Percentiles rank a stretch among this genome's conserved stretches.
phyloP scores from a whole-genome alignment of 345 rosid genomes.

The Odontarrhena argentea region DNA sequence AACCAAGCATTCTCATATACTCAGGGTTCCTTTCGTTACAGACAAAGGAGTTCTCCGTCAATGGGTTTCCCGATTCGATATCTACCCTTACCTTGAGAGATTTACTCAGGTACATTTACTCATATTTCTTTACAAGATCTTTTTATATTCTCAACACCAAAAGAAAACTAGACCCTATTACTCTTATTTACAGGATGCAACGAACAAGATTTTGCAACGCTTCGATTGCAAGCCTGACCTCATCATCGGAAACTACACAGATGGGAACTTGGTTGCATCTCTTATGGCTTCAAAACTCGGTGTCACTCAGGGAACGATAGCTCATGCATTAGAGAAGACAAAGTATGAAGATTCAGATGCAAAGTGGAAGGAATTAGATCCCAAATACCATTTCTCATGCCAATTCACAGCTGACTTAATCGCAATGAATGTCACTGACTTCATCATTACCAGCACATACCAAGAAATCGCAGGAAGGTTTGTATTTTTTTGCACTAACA shows the following conservation, averaged over 20 bases:
- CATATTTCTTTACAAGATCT: not conserved
- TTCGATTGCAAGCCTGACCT: conserved; percentile 83
- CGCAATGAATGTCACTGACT: conserved; percentile 87
- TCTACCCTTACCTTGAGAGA: conserved; percentile 84
- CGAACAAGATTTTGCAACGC: conserved; percentile 59
- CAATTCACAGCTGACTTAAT: conserved; percentile 88
- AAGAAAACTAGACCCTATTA: not conserved
- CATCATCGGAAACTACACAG: conserved; percentile 88
- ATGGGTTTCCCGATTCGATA: conserved; percentile 92
- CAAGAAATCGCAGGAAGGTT: conserved; percentile 98
- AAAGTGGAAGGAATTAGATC: conserved; percentile 82
- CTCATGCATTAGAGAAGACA: conserved; percentile 93
- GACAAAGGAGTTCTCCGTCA: conserved; percentile 66
- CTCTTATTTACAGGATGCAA: conserved; percentile 53
- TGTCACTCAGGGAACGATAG: conserved; percentile 83
- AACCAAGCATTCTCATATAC: conserved; percentile 74
- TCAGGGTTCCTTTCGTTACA: conserved; percentile 81
- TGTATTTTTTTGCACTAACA: conserved; percentile 2
- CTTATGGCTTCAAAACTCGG: conserved; percentile 78
- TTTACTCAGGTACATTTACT: conserved; percentile 59
- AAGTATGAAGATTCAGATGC: conserved; percentile 92
- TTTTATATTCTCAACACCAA: conserved; percentile 6
- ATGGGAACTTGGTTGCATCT: conserved; percentile 92
- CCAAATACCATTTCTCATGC: conserved; percentile 89
- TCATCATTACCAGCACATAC: conserved; percentile 85